Evolutionary conservation across 768 basidiomycete genomes (phyloP), one percentile per base, ranked within the genome.

Genomic region (Termitomyces bulborhizus): DNA sequence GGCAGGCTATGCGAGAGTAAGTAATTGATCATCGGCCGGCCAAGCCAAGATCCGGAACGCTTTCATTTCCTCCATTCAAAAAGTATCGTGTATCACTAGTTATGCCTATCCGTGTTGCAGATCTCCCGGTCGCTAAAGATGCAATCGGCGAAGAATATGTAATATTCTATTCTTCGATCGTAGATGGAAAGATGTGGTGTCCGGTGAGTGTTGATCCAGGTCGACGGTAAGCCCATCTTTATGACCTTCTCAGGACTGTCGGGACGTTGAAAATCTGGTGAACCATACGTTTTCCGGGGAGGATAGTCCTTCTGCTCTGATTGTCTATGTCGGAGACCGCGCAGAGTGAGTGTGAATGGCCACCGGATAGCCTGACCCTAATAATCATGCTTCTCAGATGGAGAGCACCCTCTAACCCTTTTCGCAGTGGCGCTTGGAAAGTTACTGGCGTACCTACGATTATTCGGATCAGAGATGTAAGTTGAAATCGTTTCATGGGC

Each of bases 131-230:
- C 2, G 69, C 82, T 21, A 60, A 67, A 53, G 64, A 69, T 31
- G 73, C 71, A 9, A 68, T 75, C n/a, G 15, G 15, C 15, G 81
- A 83, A 41, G 63, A 72, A 15, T 88, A 76, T 56, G 52, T 89
- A 27, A 70, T 91, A n/a, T 88, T 90, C 66, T 89, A 84, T 58
- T 79, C 88, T 9, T 88, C 85, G 18, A 72, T 83, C 48, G 76
- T 82, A 1, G 74, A 80, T 55, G 86, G 83, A 27, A 66, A 71
- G 52, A 68, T 84, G 64, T 90, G 89, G 88, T 90, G 88, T 64
- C 79, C 85, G 26, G 88, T 90, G 61, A 46, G 77, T 74, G 41
- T 27, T 7, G 27, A 11, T 53, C 15, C 49, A 26, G 26, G 7
- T 27, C 27, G 16, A 57, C 5, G 6, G 6, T 26, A 37, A 16